Conservation (phyloP, 257 asterid genomes). For the Ajuga chamaepitys region DNA sequence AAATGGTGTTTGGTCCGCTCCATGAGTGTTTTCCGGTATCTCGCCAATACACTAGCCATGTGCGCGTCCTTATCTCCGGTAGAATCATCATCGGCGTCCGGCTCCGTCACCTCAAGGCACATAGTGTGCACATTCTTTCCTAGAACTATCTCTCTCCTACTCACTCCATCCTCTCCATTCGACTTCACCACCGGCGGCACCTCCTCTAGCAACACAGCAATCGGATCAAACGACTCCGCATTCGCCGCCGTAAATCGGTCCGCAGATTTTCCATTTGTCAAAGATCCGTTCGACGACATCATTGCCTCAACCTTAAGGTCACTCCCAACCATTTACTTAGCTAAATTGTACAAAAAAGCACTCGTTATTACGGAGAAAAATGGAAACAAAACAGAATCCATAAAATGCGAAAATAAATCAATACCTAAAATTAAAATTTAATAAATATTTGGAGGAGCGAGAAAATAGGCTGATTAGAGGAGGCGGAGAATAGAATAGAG, state of each 20-base stretch:
- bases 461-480: conserved; percentile 19
- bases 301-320: conserved; percentile 12
- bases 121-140: conserved; percentile 83
- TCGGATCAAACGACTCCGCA: conserved; percentile 39
- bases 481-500: conserved; percentile 21
- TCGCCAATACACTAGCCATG: conserved; percentile 89
- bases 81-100: conserved; percentile 83
- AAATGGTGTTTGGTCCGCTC: conserved; percentile 89
- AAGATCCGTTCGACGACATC: conserved; percentile 32
- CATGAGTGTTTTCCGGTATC: conserved; percentile 69
- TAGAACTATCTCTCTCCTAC: conserved; percentile 57
- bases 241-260: conserved; percentile 14
- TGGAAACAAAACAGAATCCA: not conserved
- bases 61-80: conserved; percentile 96
- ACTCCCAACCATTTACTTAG: conserved; percentile 43
- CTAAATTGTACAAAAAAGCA: not conserved
- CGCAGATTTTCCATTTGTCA: conserved; percentile 22
- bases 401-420: not conserved
- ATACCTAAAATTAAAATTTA: conserved; percentile 15
- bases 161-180: conserved; percentile 12
- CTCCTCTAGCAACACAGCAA: conserved; percentile 42
- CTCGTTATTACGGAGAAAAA: not conserved
- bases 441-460: not conserved
- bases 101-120: conserved; percentile 86
- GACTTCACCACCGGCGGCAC: conserved; percentile 42